Evolutionary conservation across 495 filamentous ascomycete genomes (phyloP), one percentile per base, ranked within the genome.

Genomic region (Aspergillus ostianus): DNA sequence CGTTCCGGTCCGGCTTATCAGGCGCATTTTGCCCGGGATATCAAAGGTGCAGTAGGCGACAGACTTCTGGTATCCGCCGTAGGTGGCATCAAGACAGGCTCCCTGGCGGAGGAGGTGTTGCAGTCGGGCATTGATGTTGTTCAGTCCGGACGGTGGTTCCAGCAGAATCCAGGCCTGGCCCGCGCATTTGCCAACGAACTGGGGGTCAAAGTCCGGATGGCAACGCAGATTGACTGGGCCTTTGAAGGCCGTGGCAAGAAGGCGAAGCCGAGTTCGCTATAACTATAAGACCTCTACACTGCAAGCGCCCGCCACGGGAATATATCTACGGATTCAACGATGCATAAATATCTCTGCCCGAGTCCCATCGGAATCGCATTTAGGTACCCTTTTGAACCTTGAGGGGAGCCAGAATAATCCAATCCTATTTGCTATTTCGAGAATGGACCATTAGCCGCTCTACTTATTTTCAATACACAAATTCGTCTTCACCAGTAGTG

Each of bases 181-280:
- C 47, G 54, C 41, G 15, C 54, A 1, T 90, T 81, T 73, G 88
- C 87, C 0, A 84, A 89, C 65, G 87, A 91, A 56, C 62, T 91
- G 58, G 83, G 77, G 4, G 71, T 85, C 15, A 75, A 85, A 61
- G 84, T 88, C 27, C 74, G 84, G 44, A 80, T 84, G 61, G 82
- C 87, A 10, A 84, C 81, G 53, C 88, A 91, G 77, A 89, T 89
- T 53, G 71, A 82, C 4, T 89, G 86, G 86, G 84, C 67, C 4
- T 75, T 75, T 53, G 46, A 41, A 19, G n/a, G 44, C 6, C 44
- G 54, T 15, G 54, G 54, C 8, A 41, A 41, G 36, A 41, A 41
- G 36, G 3, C 10, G 15, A 41, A 41, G 13, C 36, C 15, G 10
- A 17, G 36, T 10, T 41, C 36, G 12, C 13, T 41, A 10, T 36